These are phyloP conservation scores for Gymnopus androsaceus DNA, from an alignment of 1,284 basidiomycete species.

Conservation along the genomic window DNA sequence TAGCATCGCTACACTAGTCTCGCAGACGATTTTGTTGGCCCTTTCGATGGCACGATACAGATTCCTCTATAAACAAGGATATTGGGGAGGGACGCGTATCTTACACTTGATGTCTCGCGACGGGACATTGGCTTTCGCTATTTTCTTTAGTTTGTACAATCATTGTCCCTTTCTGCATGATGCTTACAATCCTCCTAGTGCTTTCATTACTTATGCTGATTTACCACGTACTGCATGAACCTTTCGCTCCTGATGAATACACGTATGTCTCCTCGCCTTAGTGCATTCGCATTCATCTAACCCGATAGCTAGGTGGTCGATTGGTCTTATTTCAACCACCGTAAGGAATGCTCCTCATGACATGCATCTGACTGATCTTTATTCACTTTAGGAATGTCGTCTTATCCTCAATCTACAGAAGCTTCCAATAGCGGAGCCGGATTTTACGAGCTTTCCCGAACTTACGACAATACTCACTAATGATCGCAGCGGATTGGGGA, in stretches of 20 bases:
- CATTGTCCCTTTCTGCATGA: not conserved
- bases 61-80: conserved; percentile 2
- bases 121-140: conserved; percentile 20
- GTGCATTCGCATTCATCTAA: not conserved
- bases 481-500: conserved; percentile 7
- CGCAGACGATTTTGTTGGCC: conserved; percentile 17
- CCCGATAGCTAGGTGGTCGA: conserved; percentile 5
- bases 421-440: conserved; percentile 12
- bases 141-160: conserved; percentile 15
- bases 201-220: conserved; percentile 24
- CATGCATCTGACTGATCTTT: not conserved
- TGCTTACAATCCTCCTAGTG: conserved; percentile 17
- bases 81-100: conserved; percentile 14
- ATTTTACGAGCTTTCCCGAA: conserved; percentile 21
- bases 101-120: conserved; percentile 18
- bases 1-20: conserved; percentile 17
- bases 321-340: conserved; percentile 22
- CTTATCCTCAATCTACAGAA: conserved; percentile 33
- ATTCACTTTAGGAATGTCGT: conserved; percentile 27
- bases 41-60: conserved; percentile 16
- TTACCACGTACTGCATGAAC: conserved; percentile 22
- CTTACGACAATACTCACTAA: conserved; percentile 28
- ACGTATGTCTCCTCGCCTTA: conserved; percentile 21
- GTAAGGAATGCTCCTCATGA: conserved; percentile 16
- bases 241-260: conserved; percentile 26